These are phyloP conservation scores for Trichomonas tenax DNA, from an alignment of 208 protist species.

Conservation along the genomic window DNA sequence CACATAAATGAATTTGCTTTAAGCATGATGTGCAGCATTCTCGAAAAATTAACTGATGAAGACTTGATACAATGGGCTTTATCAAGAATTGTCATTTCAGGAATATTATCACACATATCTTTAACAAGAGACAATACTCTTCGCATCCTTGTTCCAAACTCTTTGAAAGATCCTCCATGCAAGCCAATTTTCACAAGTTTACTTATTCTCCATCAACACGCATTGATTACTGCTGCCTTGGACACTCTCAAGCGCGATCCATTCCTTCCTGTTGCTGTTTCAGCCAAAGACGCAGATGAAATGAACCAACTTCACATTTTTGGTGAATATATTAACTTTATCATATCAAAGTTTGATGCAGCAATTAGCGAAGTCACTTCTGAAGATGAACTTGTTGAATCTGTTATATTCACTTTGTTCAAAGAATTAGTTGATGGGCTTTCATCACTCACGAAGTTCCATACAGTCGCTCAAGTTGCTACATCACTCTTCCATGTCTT, in stretches of 20 bases:
- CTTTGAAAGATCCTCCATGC: background rate
- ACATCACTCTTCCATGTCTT: background rate
- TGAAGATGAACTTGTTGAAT: background rate
- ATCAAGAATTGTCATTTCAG: background rate
- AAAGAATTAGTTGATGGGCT: background rate
- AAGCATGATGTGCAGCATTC: background rate
- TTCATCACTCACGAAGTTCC: background rate
- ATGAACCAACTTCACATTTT: background rate
- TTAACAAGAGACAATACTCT: background rate
- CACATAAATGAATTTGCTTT: background rate
- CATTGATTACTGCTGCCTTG: background rate
- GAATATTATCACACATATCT: background rate
- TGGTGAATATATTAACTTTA: background rate
- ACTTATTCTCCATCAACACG: background rate
- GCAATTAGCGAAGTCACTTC: background rate
- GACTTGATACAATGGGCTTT: background rate
- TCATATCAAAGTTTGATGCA: background rate
- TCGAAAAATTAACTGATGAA: background rate
- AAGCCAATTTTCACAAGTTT: background rate
- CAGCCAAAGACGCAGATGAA: background rate
- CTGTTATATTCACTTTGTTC: background rate
- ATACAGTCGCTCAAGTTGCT: background rate
- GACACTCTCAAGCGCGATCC: background rate
- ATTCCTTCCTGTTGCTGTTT: background rate
- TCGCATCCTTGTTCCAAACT: background rate